These are phyloP conservation scores for Aspergillus thermomutatus DNA, from an alignment of 2,329 filamentous ascomycete genomes.

Conservation along the genomic window DNA sequence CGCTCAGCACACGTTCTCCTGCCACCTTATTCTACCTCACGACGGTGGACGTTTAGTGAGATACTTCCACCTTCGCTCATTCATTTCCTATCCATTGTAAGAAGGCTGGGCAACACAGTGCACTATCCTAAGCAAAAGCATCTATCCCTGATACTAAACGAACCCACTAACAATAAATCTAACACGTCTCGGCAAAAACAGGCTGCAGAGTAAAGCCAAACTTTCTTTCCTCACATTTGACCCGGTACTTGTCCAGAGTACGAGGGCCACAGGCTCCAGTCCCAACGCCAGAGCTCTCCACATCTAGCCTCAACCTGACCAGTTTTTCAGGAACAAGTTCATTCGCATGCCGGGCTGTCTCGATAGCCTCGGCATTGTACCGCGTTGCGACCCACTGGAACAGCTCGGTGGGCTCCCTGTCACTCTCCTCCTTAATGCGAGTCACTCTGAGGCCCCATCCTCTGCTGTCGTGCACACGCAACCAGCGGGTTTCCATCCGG, in stretches of 20 bases:
- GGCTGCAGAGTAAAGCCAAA: not conserved
- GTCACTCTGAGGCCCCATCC: conserved; percentile 2
- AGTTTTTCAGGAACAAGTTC: conserved; percentile 15
- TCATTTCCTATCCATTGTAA: not conserved
- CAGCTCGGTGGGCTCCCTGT: not conserved
- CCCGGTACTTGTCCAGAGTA: not conserved
- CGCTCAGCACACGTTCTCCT: too few species aligned
- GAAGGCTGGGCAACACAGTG: not conserved
- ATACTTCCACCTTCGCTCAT: not conserved
- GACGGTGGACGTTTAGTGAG: not conserved
- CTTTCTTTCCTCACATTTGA: not conserved
- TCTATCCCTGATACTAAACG: not conserved
- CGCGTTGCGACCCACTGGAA: conserved; percentile 18
- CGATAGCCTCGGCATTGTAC: conserved; percentile 14
- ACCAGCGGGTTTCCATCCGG: conserved; percentile 19
- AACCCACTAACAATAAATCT: not conserved
- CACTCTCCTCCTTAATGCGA: not conserved
- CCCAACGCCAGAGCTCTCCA: conserved; percentile 1
- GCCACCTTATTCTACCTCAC: too few species aligned
- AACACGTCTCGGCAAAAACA: not conserved
- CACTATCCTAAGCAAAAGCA: not conserved
- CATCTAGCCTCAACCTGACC: conserved; percentile 17
- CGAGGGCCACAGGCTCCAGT: not conserved
- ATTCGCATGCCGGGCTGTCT: conserved; percentile 16
- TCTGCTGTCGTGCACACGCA: conserved; percentile 9